Evolutionary conservation across 192 early-diverging fungal genomes (phyloP), one percentile per base, ranked within the genome.

Genomic region (Gorgonomyces haynaldii): DNA sequence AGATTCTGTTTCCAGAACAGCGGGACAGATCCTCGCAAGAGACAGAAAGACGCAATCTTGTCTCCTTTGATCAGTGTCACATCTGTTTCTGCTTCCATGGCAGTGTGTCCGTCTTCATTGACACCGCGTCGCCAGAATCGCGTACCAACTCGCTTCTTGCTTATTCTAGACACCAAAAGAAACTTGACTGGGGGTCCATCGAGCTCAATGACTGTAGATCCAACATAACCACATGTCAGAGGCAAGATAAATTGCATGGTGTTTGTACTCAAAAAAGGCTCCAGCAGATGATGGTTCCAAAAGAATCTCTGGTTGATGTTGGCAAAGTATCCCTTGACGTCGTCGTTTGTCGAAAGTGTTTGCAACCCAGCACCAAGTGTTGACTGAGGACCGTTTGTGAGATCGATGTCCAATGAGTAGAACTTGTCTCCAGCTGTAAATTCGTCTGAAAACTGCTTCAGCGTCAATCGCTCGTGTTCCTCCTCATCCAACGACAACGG

Each of bases 61-160:
- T 26, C 46, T 8, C 19, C 13, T 10, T 12, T 49, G 22, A 28
- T 28, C 10, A 22, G 13, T 15, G 28, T 22, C 32, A 49, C 3
- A 20, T 49, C 28, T 5, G 46, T 49, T 36, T 49, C 46, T 0
- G 28, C 46, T 38, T 49, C 46, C 31, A 49, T 34, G 3, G 46
- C 30, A 36, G 28, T 26, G 28, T 49, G 22, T n/a, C 46, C 46
- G 28, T 36, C 24, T 9, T 29, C 23, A 26, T 49, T 26, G 7
- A 49, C 46, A 12, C 46, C 46, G 2, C 46, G 30, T 8, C 29
- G 15, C 46, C 46, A 49, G 28, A 35, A 49, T 24, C 46, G 1
- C 21, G 31, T 49, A 0, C 46, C 46, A 9, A 26, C 46, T 36
- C 46, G 10, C 12, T 49, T 24, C 28, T 26, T 49, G 24, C 46